A percentile compares a stretch with the other conserved stretches of the same genome.
These are phyloP conservation scores for Nevesoporus exiguus DNA, from an alignment of 768 basidiomycete species.

Conservation along the genomic window DNA sequence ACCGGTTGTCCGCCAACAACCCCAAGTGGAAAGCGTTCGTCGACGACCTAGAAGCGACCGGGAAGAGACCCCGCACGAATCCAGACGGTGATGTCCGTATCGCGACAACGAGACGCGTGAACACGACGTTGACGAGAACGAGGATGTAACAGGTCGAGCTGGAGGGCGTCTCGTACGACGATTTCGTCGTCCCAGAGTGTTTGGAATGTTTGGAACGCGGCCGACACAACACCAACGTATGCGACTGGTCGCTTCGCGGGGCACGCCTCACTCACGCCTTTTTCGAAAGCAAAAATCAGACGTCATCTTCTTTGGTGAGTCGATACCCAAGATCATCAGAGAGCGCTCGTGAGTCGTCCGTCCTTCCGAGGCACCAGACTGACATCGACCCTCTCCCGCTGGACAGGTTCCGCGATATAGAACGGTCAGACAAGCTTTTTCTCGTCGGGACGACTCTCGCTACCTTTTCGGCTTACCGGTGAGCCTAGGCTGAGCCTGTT, in stretches of 20 bases:
- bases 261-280: slow-evolving; percentile 19
- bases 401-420: slow-evolving; percentile 54
- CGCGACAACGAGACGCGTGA: neutral
- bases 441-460: slow-evolving; percentile 89
- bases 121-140: neutral
- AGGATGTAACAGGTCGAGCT: slow-evolving; percentile 60
- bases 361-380: neutral
- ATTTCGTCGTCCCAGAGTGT: slow-evolving; percentile 80
- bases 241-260: slow-evolving; percentile 16
- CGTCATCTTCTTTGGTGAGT: slow-evolving; percentile 88
- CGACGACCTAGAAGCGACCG: slow-evolving; percentile 57
- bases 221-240: slow-evolving; percentile 57
- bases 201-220: slow-evolving; percentile 59
- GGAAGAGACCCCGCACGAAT: slow-evolving; percentile 70
- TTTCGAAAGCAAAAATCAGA: slow-evolving; percentile 65
- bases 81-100: slow-evolving; percentile 85
- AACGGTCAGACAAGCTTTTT: slow-evolving; percentile 63
- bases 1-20: slow-evolving; percentile 66
- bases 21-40: slow-evolving; percentile 74
- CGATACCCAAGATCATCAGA: slow-evolving; percentile 62
- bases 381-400: neutral
- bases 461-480: slow-evolving; percentile 91
- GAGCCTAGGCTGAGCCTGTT: neutral
- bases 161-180: slow-evolving; percentile 70
- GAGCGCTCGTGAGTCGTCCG: slow-evolving; percentile 60